Evolutionary conservation across 2,329 filamentous ascomycete species (phyloP).

Genomic region (Neofusicoccum umdonicola): DNA sequence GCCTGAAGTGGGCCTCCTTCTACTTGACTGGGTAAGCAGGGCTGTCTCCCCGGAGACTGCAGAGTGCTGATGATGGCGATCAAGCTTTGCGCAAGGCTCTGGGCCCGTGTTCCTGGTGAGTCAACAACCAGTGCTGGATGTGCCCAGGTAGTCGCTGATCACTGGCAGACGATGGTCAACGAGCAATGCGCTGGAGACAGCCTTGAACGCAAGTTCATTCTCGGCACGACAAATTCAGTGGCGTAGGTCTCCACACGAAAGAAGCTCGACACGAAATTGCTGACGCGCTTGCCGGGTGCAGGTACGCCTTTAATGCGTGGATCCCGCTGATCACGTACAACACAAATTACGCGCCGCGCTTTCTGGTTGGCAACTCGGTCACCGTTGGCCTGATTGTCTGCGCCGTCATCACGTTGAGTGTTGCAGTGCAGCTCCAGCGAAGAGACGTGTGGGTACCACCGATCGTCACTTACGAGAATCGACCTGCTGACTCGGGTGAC

Average conservation of each 20-base stretch:
- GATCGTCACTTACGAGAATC: neutral
- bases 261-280: neutral
- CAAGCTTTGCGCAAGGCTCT: slow-evolving; percentile 2
- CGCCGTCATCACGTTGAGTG: neutral
- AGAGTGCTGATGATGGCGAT: neutral
- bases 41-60: neutral
- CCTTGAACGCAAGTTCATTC: slow-evolving; percentile 11
- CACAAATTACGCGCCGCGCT: slow-evolving; percentile 11
- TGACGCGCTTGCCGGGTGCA: neutral
- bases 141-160: neutral
- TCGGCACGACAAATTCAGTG: slow-evolving; percentile 3
- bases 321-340: slow-evolving; percentile 12
- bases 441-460: neutral
- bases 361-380: slow-evolving; percentile 4
- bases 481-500: neutral
- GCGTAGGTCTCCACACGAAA: neutral
- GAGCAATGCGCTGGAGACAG: neutral
- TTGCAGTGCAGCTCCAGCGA: slow-evolving; percentile 3
- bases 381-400: slow-evolving; percentile 5
- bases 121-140: neutral
- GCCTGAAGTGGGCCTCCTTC: slow-evolving; percentile 6
- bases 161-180: neutral
- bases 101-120: slow-evolving; percentile 2
- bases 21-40: slow-evolving; percentile 3
- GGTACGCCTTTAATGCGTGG: slow-evolving; percentile 9